These are phyloP conservation scores for Tylopilus felleus DNA, from an alignment of 768 basidiomycete genomes.

Conservation along the genomic window DNA sequence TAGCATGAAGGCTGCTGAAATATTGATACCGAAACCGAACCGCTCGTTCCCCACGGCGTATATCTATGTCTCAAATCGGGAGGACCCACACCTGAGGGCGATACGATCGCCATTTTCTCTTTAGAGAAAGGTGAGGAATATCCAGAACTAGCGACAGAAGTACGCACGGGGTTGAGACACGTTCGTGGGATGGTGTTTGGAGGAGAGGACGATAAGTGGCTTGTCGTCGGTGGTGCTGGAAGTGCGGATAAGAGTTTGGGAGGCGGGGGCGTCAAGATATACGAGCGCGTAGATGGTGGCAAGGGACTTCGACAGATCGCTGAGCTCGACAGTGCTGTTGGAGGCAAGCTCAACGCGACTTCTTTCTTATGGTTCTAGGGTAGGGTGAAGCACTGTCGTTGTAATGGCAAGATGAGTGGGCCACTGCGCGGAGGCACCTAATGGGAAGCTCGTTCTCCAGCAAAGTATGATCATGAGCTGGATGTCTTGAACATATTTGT, in stretches of 20 bases:
- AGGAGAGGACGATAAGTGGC: conserved; percentile 56
- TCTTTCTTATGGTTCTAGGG: conserved; percentile 36
- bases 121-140: conserved; percentile 41
- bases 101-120: conserved; percentile 69
- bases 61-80: conserved; percentile 73
- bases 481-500: too few species aligned
- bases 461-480: too few species aligned
- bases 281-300: conserved; percentile 61
- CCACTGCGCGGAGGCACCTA: too few species aligned
- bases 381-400: not conserved
- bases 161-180: conserved; percentile 68
- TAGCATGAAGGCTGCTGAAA: conserved; percentile 65
- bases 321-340: conserved; percentile 30
- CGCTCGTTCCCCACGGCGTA: conserved; percentile 50
- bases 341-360: conserved; percentile 37
- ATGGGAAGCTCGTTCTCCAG: too few species aligned
- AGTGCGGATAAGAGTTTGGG: conserved; percentile 50
- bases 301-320: conserved; percentile 53
- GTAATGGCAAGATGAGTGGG: too few species aligned
- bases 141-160: conserved; percentile 55
- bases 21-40: conserved; percentile 57
- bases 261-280: conserved; percentile 69
- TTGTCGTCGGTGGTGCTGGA: conserved; percentile 59
- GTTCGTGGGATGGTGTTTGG: conserved; percentile 67
- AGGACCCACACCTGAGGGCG: conserved; percentile 68